Evolutionary conservation across 176 grass and related monocot genomes (phyloP).

Genomic region (Avena insularis): DNA sequence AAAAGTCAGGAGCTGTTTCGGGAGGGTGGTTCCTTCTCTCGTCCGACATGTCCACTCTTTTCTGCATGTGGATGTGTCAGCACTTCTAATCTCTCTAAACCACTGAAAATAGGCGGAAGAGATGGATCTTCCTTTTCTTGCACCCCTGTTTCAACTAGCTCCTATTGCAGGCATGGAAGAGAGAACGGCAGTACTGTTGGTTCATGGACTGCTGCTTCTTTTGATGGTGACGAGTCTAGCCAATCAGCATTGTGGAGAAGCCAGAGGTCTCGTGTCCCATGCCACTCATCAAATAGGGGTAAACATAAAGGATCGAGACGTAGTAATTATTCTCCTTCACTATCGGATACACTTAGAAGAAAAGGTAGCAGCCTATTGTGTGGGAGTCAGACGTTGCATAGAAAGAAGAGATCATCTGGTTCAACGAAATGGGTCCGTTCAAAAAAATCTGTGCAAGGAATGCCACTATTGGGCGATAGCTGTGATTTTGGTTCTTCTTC

Average conservation of each 20-base stretch:
- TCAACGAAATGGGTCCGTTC: slow-evolving; percentile 51
- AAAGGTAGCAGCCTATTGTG: slow-evolving; percentile 80
- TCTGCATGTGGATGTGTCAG: slow-evolving; percentile 74
- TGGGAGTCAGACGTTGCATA: slow-evolving; percentile 67
- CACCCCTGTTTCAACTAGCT: slow-evolving; percentile 82
- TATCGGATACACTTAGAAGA: slow-evolving; percentile 82
- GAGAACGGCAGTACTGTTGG: slow-evolving; percentile 47
- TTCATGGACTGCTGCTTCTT: slow-evolving; percentile 65
- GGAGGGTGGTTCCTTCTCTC: slow-evolving; percentile 45
- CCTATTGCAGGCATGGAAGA: slow-evolving; percentile 70
- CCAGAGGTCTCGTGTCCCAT: slow-evolving; percentile 62
- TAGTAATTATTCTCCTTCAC: slow-evolving; percentile 74
- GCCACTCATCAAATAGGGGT: slow-evolving; percentile 62
- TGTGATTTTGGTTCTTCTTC: slow-evolving; percentile 68
- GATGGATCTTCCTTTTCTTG: slow-evolving; percentile 81
- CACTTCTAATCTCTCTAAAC: slow-evolving; percentile 72
- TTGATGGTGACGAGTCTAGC: slow-evolving; percentile 77
- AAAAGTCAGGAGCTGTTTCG: slow-evolving; percentile 45
- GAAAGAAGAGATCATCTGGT: slow-evolving; percentile 66
- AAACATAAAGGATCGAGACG: slow-evolving; percentile 49
- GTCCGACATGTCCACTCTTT: slow-evolving; percentile 65
- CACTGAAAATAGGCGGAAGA: slow-evolving; percentile 60
- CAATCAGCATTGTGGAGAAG: slow-evolving; percentile 60
- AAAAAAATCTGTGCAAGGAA: slow-evolving; percentile 61
- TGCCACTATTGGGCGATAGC: slow-evolving; percentile 59